Base-by-base conservation (phyloP, 1,139 yeast genomes). In the Suhomyces taliae region DNA sequence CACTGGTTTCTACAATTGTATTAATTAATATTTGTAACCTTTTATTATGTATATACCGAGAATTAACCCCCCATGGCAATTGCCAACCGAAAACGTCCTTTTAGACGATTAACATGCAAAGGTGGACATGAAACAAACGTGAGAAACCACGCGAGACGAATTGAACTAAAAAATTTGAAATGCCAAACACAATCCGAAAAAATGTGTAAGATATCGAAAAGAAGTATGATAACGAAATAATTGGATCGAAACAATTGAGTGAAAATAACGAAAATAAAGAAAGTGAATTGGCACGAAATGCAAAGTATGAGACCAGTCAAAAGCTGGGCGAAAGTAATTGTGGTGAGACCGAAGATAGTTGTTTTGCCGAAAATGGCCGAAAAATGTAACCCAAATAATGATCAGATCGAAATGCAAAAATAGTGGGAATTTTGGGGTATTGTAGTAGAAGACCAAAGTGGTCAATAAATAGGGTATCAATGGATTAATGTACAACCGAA, bases 401-500 rank as follows among this genome's bases (percentile, higher is more conserved):
- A 27, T 27, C 27, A 27, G 35, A 36, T 9, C 9, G 37, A 29
- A 29, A 34, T 10, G 36, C 12, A 15, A 26, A 37, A 26, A 9
- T 3, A 19, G 32, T 29, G 32, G 32, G 32, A 9, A 29, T 29
- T 2, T 19, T 19, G 24, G 24, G 24, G 24, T 19, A 19, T 19
- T 19, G 24, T 19, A 29, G n/a, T 11, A 9, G 32, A 29, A 29
- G 32, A 29, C 32, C 32, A 9, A 15, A 36, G 24, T 36, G 26
- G 26, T 8, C 27, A 32, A 37, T 40, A 40, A 37, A 41, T 32
- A 39, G 41, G 45, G 41, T 43, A 45, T 46, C 37, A 37, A 29
- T 29, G 32, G 36, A 42, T 32, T 48, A 48, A 27, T 40, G 49
- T 48, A 48, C 51, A 46, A 46, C 51, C 51, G 51, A 48, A 48